phyloP scores from a whole-genome alignment of 768 basidiomycete genomes.

The Pholiota microspora region DNA sequence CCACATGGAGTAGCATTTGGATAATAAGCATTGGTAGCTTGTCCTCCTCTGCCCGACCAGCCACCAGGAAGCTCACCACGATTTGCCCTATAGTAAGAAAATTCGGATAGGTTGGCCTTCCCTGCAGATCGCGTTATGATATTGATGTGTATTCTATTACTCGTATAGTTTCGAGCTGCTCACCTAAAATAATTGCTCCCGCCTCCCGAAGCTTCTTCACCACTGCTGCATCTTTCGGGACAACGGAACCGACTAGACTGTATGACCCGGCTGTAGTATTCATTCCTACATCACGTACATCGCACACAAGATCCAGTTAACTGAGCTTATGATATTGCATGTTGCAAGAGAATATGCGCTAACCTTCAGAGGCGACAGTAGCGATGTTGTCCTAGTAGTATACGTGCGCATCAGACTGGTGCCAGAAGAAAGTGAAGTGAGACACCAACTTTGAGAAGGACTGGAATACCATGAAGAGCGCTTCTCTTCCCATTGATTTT shows the following conservation, averaged over 20 bases:
- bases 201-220: constrained; percentile 40
- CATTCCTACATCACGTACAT: constrained; percentile 28
- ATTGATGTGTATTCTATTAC: no score
- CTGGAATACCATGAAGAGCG: constrained; percentile 51
- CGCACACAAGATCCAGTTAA: not conserved
- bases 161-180: not conserved
- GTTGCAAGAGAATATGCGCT: not conserved
- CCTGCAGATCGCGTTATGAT: constrained; percentile 25
- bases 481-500: constrained; percentile 40
- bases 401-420: not conserved
- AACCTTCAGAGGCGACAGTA: constrained; percentile 44
- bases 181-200: constrained; percentile 47
- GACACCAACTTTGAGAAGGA: constrained; percentile 42
- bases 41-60: constrained; percentile 58
- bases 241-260: constrained; percentile 38
- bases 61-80: constrained; percentile 42
- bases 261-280: constrained; percentile 47
- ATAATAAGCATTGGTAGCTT: constrained; percentile 48
- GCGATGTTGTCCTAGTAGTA: constrained; percentile 43
- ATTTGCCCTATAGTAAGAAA: constrained; percentile 44
- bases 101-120: constrained; percentile 58
- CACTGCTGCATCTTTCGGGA: constrained; percentile 44
- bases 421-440: not conserved
- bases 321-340: no score
- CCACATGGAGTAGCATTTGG: constrained; percentile 54